Percentiles rank a stretch among this genome's conserved stretches.
phyloP scores from a whole-genome alignment of 768 basidiomycete genomes.

The Mycena latifolia region DNA sequence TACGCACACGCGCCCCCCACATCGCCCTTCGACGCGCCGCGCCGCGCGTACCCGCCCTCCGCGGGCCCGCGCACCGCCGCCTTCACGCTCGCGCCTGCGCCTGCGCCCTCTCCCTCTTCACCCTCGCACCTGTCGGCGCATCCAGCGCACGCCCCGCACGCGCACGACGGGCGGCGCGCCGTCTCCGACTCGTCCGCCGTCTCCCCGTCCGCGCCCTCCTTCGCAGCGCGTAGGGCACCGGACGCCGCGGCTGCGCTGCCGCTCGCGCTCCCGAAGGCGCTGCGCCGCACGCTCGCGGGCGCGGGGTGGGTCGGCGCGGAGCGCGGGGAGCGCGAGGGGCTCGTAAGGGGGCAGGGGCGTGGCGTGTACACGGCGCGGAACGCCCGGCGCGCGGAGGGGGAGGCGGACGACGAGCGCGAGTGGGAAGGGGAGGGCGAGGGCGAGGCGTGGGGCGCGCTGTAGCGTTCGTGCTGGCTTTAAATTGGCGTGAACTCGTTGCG shows the following conservation, averaged over 20 bases:
- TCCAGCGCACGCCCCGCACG: too few relatives aligned
- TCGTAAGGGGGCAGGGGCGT: background rate
- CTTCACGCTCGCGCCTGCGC: background rate
- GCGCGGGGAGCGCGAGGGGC: slow-evolving; percentile 17
- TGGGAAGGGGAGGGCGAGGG: too few relatives aligned
- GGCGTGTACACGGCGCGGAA: too few relatives aligned
- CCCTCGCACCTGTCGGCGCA: background rate
- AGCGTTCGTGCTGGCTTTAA: too few relatives aligned
- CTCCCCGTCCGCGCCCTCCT: background rate
- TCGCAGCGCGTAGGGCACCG: too few relatives aligned
- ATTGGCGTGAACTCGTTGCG: too few relatives aligned
- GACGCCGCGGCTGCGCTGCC: background rate
- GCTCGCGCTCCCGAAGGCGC: slow-evolving; percentile 12
- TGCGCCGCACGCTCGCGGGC: slow-evolving; percentile 19
- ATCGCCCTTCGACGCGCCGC: slow-evolving; percentile 9
- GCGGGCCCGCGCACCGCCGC: background rate
- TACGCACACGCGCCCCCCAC: background rate
- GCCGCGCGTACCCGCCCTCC: background rate
- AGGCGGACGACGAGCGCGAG: too few relatives aligned
- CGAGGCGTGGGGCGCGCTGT: too few relatives aligned
- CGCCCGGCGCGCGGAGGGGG: too few relatives aligned
- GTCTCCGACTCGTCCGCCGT: too few relatives aligned
- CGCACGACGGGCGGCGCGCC: background rate
- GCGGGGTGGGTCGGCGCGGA: slow-evolving; percentile 19
- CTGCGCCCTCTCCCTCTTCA: slow-evolving; percentile 21